These are phyloP conservation scores for Parietaria judaica DNA, from an alignment of 306 rosid genomes.

Conservation along the genomic window DNA sequence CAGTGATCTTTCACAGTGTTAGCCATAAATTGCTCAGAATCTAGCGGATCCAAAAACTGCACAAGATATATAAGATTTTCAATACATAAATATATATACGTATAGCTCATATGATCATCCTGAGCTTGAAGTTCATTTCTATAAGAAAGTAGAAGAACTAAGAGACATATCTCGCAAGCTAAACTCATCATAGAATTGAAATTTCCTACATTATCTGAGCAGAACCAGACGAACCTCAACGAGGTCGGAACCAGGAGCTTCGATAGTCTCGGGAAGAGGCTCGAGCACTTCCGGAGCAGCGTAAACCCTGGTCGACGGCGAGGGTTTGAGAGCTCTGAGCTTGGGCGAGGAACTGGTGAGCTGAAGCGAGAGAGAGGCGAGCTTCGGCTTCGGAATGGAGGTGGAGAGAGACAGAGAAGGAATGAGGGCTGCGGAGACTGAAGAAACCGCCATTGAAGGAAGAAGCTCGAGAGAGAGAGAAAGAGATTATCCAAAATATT, in stretches of 20 bases:
- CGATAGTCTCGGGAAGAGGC: slow-evolving; percentile 36
- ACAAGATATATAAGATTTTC: no score
- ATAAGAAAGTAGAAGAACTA: no score
- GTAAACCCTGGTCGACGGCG: slow-evolving; percentile 37
- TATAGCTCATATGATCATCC: no score
- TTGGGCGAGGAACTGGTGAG: slow-evolving; percentile 25
- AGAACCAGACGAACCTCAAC: slow-evolving; percentile 38
- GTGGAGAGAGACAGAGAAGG: slow-evolving; percentile 40
- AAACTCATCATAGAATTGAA: no score
- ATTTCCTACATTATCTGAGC: not conserved
- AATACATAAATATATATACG: no score
- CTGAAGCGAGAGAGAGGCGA: slow-evolving; percentile 23
- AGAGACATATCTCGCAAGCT: no score
- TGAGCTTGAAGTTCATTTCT: no score
- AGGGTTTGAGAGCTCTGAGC: slow-evolving; percentile 31
- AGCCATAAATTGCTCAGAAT: no score
- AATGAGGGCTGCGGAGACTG: slow-evolving; percentile 44
- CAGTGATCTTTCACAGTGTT: no score
- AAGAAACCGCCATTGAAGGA: slow-evolving; percentile 66
- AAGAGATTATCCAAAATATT: slow-evolving; percentile 31
- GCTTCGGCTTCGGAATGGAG: slow-evolving; percentile 35
- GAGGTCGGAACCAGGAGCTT: slow-evolving; percentile 24
- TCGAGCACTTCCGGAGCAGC: slow-evolving; percentile 68
- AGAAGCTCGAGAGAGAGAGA: not conserved
- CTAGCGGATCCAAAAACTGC: no score